Conservation (phyloP, 2,329 filamentous ascomycete genomes). For the Talaromyces atroroseus region DNA sequence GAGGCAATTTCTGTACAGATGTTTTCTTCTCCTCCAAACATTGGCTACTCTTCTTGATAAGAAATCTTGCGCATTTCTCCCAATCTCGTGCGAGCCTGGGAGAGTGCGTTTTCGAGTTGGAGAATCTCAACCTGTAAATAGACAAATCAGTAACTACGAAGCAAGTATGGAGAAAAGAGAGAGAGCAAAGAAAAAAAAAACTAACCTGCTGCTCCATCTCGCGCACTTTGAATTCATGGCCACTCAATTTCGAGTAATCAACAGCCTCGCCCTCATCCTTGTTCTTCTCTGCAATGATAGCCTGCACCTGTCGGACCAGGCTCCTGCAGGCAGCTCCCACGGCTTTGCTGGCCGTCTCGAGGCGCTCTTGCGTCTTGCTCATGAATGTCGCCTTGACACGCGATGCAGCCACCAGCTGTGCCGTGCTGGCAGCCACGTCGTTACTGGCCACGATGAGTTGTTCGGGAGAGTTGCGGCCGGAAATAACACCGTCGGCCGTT, state of each 20-base stretch:
- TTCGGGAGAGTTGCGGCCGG: slow-evolving; percentile 84
- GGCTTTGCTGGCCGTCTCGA: slow-evolving; percentile 87
- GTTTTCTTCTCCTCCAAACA: neutral
- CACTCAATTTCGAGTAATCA: slow-evolving; percentile 81
- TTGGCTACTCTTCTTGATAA: slow-evolving; percentile 66
- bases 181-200: slow-evolving; percentile 19
- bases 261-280: slow-evolving; percentile 70
- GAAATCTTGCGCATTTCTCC: slow-evolving; percentile 98
- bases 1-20: slow-evolving; percentile 3
- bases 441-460: slow-evolving; percentile 98
- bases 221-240: slow-evolving; percentile 95
- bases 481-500: slow-evolving; percentile 93
- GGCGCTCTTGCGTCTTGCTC: slow-evolving; percentile 88
- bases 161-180: neutral
- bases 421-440: slow-evolving; percentile 91
- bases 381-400: slow-evolving; percentile 97
- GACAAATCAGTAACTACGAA: neutral
- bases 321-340: slow-evolving; percentile 83
- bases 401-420: slow-evolving; percentile 90
- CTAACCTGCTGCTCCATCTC: slow-evolving; percentile 99
- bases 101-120: slow-evolving; percentile 82
- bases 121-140: slow-evolving; percentile 80
- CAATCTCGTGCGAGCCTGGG: slow-evolving; percentile 71
- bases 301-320: slow-evolving; percentile 88
- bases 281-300: slow-evolving; percentile 83